phyloP scores from a whole-genome alignment of 345 rosid species.

The Brassica napus region Da-Ae NC_063447.1:37006001-37006500 shows the following conservation, averaged over 20 bases:
- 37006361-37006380: slow-evolving; percentile 13
- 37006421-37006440: not conserved
- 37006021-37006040: slow-evolving; percentile 41
- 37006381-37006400: slow-evolving; percentile 13
- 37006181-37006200: slow-evolving; percentile 45
- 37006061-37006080: slow-evolving; percentile 59
- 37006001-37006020: slow-evolving; percentile 68
- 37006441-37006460: not conserved
- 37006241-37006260: slow-evolving; percentile 57
- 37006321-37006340: slow-evolving; percentile 46
- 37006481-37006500: not conserved
- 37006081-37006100: slow-evolving; percentile 49
- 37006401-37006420: slow-evolving; percentile 20
- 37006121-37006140: slow-evolving; percentile 95
- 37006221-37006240: slow-evolving; percentile 55
- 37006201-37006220: slow-evolving; percentile 89
- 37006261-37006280: slow-evolving; percentile 57
- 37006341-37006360: slow-evolving; percentile 30
- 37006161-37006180: slow-evolving; percentile 42
- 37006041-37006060: slow-evolving; percentile 56
- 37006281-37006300: slow-evolving; percentile 72
- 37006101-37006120: slow-evolving; percentile 55
- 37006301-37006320: slow-evolving; percentile 92
- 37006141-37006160: slow-evolving; percentile 59
- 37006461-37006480: not conserved